Evolutionary conservation across 805 yeast species (phyloP), one percentile per base, ranked within the genome.

Genomic region (Isabelozyma gotoi): DNA sequence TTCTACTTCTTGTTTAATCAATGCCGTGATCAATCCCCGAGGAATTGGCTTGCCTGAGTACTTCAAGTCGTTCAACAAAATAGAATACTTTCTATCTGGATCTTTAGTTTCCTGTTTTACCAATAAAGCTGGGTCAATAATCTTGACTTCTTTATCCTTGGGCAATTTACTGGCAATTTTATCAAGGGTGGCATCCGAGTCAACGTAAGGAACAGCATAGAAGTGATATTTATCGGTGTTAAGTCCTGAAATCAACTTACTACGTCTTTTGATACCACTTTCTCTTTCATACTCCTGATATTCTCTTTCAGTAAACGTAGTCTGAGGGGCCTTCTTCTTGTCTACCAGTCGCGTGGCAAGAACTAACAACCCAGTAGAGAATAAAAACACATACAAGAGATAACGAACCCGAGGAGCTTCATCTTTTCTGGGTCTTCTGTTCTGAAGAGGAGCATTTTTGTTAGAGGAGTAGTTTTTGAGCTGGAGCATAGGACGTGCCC

Each of bases 41-140:
- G 77, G 76, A 12, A 59, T 53, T 12, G 63, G 59, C 41, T 62
- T 62, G 11, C 56, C 51, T 1, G 49, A 42, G 2, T 47, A 52
- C 36, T 55, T 55, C 43, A 71, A 56, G 15, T 78, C 80, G 39
- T 73, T 77, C 48, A 85, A 62, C 20, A 85, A 62, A 20, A 74
- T 75, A 33, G 80, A 72, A 56, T 74, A 85, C 45, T 65, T 71
- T 16, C 78, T 76, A 3, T 63, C 50, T 12, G 71, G 68, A 41
- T 73, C 70, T 0, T 55, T 51, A 40, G 76, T 66, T 51, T 80
- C 84, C 8, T 57, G 50, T 29, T 70, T 71, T 5, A 83, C 64
- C 40, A 84, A 67, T 3, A 66, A 63, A 24, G 57, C 59, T 6
- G 88, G 80, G 46, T 83, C 81, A 14, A 85, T 63, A 19, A 76